Percentiles rank a stretch among this genome's conserved stretches.
Evolutionary conservation across 73 alveolate species (phyloP).

Genomic region (Effrenium voratum): DNA sequence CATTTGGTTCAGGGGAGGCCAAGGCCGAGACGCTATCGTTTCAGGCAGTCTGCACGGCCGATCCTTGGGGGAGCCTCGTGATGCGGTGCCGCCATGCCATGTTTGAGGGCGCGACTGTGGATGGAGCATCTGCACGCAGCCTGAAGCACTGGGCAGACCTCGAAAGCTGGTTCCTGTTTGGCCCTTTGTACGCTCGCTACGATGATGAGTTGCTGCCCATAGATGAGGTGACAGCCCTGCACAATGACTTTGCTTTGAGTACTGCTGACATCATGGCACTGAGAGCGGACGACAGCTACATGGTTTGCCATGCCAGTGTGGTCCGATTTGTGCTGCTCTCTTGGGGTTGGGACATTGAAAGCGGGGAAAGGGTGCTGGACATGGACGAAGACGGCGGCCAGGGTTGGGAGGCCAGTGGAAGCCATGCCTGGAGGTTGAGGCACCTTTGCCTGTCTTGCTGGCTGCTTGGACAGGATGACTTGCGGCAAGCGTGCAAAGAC

Average conservation of each 20-base stretch:
- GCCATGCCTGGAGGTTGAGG: constrained; percentile 63
- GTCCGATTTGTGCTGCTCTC: constrained; percentile 49
- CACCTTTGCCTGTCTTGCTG: constrained; percentile 64
- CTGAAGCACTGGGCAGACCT: constrained; percentile 75
- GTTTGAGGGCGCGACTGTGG: constrained; percentile 39
- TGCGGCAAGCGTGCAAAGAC: constrained; percentile 48
- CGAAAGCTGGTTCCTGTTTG: constrained; percentile 46
- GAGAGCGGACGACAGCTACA: constrained; percentile 16
- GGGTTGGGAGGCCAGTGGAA: constrained; percentile 58
- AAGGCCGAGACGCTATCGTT: too few species aligned
- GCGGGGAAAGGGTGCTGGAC: neutral
- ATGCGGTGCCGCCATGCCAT: constrained; percentile 79
- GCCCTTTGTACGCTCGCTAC: constrained; percentile 44
- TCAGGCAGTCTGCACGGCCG: neutral
- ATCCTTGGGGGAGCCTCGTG: too few species aligned
- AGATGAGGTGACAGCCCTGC: constrained; percentile 66
- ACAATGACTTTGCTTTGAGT: constrained; percentile 30
- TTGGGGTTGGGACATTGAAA: constrained; percentile 66
- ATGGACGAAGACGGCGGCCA: constrained; percentile 18
- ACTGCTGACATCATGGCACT: neutral
- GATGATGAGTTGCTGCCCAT: constrained; percentile 76
- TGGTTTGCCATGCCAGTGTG: constrained; percentile 52
- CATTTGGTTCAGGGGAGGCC: too few species aligned
- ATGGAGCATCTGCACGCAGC: constrained; percentile 55
- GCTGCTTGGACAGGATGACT: constrained; percentile 60